These are phyloP conservation scores for Penicillium sp. DNA, from an alignment of 2,329 filamentous ascomycete species.

Conservation along the genomic window DNA sequence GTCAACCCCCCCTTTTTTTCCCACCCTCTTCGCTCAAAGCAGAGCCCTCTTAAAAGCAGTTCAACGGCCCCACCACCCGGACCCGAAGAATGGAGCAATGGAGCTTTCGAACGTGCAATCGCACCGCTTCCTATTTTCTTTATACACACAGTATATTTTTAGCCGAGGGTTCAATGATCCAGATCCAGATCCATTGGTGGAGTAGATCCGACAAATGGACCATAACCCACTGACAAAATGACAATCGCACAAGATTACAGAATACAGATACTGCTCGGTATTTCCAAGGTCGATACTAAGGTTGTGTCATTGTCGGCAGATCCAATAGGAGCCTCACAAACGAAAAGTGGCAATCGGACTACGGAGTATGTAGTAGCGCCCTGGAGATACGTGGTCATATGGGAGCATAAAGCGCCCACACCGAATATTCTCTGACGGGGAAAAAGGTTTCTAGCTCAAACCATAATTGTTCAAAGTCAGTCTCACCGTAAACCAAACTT, in stretches of 20 bases:
- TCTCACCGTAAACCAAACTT: constrained; percentile 10
- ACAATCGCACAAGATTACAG: constrained; percentile 4
- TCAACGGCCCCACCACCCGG: constrained; percentile 35
- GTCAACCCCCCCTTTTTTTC: background rate
- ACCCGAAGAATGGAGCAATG: constrained; percentile 12
- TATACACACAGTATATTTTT: background rate
- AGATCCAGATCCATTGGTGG: background rate
- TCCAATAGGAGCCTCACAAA: background rate
- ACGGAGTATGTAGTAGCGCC: background rate
- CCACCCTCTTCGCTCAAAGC: background rate
- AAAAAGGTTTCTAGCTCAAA: constrained; percentile 1
- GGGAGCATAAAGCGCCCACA: background rate
- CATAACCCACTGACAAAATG: constrained; percentile 3
- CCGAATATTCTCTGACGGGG: constrained; percentile 1
- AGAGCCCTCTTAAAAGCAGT: background rate
- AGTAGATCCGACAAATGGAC: background rate
- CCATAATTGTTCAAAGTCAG: constrained; percentile 2
- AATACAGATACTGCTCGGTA: background rate
- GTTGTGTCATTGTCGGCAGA: constrained; percentile 1
- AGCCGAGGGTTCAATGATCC: background rate
- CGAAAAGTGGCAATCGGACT: background rate
- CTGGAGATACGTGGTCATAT: background rate
- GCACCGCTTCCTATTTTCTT: constrained; percentile 6
- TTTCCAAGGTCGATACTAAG: background rate
- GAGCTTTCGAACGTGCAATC: constrained; percentile 5